Base-by-base conservation (phyloP, 352 stramenopile genomes). In the Phytopythium mirpurense region DNA sequence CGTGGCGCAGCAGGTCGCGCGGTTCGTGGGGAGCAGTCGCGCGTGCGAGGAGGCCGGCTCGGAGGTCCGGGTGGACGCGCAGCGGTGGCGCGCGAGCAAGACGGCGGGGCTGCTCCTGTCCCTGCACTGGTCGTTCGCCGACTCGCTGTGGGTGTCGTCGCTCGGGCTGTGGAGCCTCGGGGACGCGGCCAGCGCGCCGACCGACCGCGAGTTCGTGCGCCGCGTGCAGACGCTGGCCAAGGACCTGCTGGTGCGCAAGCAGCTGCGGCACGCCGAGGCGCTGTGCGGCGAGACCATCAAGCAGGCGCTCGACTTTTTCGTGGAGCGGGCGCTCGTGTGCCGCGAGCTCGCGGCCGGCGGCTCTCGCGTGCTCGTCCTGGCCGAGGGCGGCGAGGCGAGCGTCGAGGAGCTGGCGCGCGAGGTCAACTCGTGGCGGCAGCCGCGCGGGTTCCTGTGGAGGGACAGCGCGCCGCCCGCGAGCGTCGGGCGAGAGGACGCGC, bases 281-380 rank as follows among this genome's bases (percentile, higher is more conserved):
- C 68, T 90, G 5, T 90, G 80, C 57, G 86, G 72, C 41, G 80
- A 90, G 59, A 88, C 72, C 36, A 78, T 90, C 35, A 88, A 88
- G 56, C 78, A 90, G 54, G 68, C 78, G 45, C 59, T 88, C 8
- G 80, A 86, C 34, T 90, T 83, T 42, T 59, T 88, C 7, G 51
- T 76, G 15, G 76, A 86, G 52, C 63, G 51, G n/a, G 56, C 49
- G 5, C 50, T 84, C 16, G 53, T 90, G 24, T 50, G 56, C 15
- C 76, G 63, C 38, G 62, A 65, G 51, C 50, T 60, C 19, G 63
- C 67, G 10, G 26, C 41, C 10, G 59, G 81, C 53, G 42, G 65
- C 35, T 48, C 60, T 51, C 48, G 74, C 38, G 23, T 83, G 40
- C 55, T 53, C 45, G 56, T 71, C 8, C 71, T 51, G 31, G 48